phyloP scores from a whole-genome alignment of 768 basidiomycete species.

The Tricholoma flavovirens region DNA sequence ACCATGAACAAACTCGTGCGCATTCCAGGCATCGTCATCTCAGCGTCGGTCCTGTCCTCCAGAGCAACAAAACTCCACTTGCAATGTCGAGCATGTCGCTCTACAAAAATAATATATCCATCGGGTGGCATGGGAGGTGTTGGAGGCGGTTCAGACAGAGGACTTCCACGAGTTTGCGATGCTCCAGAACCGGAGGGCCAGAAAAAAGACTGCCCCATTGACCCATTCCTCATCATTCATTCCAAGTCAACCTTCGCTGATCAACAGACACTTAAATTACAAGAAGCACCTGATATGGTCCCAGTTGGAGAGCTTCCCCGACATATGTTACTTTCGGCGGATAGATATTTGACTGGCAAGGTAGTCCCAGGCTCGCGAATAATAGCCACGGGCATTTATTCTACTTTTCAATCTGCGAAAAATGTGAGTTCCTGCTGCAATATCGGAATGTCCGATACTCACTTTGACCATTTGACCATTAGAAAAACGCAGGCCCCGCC shows the following conservation, averaged over 20 bases:
- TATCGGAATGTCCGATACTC: background rate
- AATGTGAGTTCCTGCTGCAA: conserved; percentile 44
- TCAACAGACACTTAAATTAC: conserved; percentile 93
- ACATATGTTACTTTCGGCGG: conserved; percentile 89
- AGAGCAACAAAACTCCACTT: conserved; percentile 89
- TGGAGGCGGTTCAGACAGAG: conserved; percentile 81
- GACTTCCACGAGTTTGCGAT: conserved; percentile 84
- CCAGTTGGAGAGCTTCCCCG: conserved; percentile 96
- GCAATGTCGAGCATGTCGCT: conserved; percentile 88
- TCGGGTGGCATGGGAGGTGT: conserved; percentile 76
- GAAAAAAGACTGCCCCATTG: conserved; percentile 91
- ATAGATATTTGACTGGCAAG: conserved; percentile 85
- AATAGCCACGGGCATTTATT: conserved; percentile 93
- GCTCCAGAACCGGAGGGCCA: conserved; percentile 75
- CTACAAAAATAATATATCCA: conserved; percentile 73
- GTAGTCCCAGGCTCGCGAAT: conserved; percentile 96
- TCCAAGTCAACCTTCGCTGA: conserved; percentile 92
- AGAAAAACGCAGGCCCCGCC: conserved; percentile 80
- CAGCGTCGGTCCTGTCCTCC: conserved; percentile 88
- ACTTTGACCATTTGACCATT: conserved; percentile 1
- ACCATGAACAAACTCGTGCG: conserved; percentile 96
- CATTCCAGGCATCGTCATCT: conserved; percentile 96
- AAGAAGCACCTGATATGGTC: conserved; percentile 99
- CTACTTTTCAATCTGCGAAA: conserved; percentile 88
- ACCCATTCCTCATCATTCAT: conserved; percentile 94